Conservation (phyloP, 2,329 filamentous ascomycete genomes). For the Myriosclerotinia curreyana region DNA sequence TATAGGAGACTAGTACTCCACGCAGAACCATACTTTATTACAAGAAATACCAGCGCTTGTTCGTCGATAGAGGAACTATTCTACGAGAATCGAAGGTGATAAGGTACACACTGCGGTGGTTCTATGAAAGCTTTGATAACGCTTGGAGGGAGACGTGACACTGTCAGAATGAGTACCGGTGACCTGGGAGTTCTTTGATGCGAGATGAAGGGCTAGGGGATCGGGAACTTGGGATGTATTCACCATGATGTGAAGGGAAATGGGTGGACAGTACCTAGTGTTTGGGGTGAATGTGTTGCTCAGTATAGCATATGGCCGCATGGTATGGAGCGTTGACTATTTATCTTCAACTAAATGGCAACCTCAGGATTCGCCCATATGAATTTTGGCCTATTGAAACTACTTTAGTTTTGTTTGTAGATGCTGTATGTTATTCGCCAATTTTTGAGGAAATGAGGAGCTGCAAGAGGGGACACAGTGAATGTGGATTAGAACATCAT, state of each 20-base stretch:
- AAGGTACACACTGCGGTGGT: no score
- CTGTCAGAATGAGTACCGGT: neutral
- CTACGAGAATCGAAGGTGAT: no score
- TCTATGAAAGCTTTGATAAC: no score
- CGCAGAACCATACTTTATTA: no score
- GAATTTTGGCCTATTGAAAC: neutral
- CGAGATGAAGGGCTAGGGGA: neutral
- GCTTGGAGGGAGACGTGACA: no score
- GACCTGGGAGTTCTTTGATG: neutral
- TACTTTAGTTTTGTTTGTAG: neutral
- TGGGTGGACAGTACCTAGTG: neutral
- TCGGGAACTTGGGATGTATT: neutral
- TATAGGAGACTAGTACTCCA: no score
- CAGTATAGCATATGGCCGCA: no score
- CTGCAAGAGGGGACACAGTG: neutral
- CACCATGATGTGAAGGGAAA: neutral
- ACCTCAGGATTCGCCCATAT: no score
- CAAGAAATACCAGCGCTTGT: no score
- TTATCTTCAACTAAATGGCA: no score
- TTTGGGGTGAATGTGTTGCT: neutral
- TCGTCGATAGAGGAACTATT: no score
- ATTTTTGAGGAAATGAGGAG: neutral
- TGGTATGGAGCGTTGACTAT: no score
- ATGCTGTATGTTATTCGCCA: neutral
- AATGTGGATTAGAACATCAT: neutral